phyloP scores from a whole-genome alignment of 805 yeast species.

The Pichia exigua region DNA sequence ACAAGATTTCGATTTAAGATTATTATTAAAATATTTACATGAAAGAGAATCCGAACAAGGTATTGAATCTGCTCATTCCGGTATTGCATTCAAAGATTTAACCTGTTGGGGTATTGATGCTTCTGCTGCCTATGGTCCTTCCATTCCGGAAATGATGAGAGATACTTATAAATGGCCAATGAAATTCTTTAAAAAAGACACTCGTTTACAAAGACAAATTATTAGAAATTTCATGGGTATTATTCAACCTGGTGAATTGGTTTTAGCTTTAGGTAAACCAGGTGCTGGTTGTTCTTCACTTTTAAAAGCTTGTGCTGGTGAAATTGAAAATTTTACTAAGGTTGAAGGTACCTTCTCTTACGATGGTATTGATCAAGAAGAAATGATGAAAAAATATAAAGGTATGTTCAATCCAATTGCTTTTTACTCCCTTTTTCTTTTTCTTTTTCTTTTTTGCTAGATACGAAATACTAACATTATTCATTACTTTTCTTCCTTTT shows the following conservation, averaged over 20 bases:
- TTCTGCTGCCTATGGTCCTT: constrained; percentile 44
- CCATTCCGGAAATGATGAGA: constrained; percentile 36
- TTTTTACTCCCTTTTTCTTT: not conserved
- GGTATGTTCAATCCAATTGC: constrained; percentile 21
- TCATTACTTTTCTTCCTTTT: not conserved
- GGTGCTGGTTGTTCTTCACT: constrained; percentile 78
- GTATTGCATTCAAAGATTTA: constrained; percentile 38
- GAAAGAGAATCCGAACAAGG: constrained; percentile 36
- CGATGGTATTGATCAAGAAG: constrained; percentile 52
- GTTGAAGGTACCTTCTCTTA: constrained; percentile 51
- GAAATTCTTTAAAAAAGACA: constrained; percentile 26
- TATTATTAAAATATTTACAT: constrained; percentile 33
- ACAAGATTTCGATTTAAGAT: constrained; percentile 39
- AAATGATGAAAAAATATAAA: constrained; percentile 51
- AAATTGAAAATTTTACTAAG: constrained; percentile 35
- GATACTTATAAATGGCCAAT: constrained; percentile 25
- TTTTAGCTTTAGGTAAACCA: constrained; percentile 63
- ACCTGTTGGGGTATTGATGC: constrained; percentile 45
- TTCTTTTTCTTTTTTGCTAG: not conserved
- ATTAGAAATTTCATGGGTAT: constrained; percentile 37
- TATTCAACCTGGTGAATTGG: constrained; percentile 55
- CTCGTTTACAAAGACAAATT: constrained; percentile 29
- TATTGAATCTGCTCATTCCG: constrained; percentile 41
- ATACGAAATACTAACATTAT: constrained; percentile 9
- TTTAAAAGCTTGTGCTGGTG: constrained; percentile 54